phyloP scores from a whole-genome alignment of 2,329 filamentous ascomycete genomes.

The Stachybotrys chlorohalonatus region DNA sequence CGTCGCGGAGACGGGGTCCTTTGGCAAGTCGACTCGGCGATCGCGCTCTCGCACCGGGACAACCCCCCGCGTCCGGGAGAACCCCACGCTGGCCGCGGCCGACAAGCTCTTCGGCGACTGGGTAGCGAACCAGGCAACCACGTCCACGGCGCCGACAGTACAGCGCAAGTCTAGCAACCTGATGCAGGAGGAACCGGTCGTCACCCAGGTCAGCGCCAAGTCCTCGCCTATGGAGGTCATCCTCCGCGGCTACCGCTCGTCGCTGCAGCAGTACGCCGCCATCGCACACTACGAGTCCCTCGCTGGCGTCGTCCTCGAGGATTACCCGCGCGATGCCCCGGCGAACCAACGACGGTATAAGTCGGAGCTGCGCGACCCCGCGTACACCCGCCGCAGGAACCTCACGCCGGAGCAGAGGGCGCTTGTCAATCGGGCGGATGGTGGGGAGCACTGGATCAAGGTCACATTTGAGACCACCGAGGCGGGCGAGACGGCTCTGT shows the following conservation, averaged over 20 bases:
- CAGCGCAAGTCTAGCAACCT: conserved; percentile 27
- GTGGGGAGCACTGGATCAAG: conserved; percentile 88
- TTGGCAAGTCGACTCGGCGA: conserved; percentile 57
- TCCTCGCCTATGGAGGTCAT: conserved; percentile 62
- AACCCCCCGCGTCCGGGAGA: conserved; percentile 45
- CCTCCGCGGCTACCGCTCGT: conserved; percentile 66
- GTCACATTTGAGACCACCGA: conserved; percentile 69
- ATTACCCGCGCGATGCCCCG: conserved; percentile 82
- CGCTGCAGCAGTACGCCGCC: conserved; percentile 69
- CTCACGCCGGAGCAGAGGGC: conserved; percentile 65
- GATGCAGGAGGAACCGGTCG: conserved; percentile 29
- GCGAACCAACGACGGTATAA: conserved; percentile 62
- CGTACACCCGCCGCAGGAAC: conserved; percentile 54
- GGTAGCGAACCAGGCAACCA: conserved; percentile 33
- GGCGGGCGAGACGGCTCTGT: conserved; percentile 61
- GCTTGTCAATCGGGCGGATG: conserved; percentile 72
- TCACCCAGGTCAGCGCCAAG: conserved; percentile 22
- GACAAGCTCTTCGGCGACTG: conserved; percentile 54
- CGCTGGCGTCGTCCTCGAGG: conserved; percentile 81
- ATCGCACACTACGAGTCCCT: conserved; percentile 83
- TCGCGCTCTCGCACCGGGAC: conserved; percentile 54
- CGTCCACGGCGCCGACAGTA: conserved; percentile 13
- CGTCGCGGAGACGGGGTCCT: conserved; percentile 54
- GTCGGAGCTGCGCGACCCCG: conserved; percentile 63
- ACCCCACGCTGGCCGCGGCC: conserved; percentile 52